phyloP scores from a whole-genome alignment of 768 basidiomycete species.

The Grammothele lineata region DNA sequence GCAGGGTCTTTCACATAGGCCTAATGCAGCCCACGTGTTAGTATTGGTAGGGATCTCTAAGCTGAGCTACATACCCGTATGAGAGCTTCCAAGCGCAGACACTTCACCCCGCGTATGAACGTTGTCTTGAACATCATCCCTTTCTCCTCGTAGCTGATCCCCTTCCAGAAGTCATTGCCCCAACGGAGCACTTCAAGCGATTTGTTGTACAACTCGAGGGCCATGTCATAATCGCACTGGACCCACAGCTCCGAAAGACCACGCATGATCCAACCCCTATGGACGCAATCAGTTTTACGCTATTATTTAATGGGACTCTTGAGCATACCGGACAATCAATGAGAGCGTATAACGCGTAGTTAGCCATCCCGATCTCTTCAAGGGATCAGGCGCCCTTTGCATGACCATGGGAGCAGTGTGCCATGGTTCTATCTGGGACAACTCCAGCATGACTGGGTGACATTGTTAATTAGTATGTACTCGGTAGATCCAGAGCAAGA shows the following conservation, averaged over 20 bases:
- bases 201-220: slow-evolving; percentile 31
- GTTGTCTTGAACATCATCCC: slow-evolving; percentile 38
- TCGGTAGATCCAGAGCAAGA: no score
- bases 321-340: slow-evolving; percentile 32
- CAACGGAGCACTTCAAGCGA: slow-evolving; percentile 40
- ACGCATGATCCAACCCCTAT: slow-evolving; percentile 36
- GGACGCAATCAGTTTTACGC: not conserved
- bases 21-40: no score
- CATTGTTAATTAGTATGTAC: no score
- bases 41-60: no score
- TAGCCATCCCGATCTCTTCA: no score
- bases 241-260: slow-evolving; percentile 28
- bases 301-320: not conserved
- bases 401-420: no score
- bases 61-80: no score
- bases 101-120: slow-evolving; percentile 37
- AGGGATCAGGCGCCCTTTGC: no score
- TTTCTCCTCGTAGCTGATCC: slow-evolving; percentile 31
- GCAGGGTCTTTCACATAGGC: no score
- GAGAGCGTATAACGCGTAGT: slow-evolving; percentile 29
- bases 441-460: no score
- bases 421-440: no score
- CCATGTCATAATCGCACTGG: slow-evolving; percentile 9
- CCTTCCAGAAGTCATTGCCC: slow-evolving; percentile 35
- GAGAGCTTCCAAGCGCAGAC: slow-evolving; percentile 29